Evolutionary conservation across 345 rosid genomes (phyloP), one percentile per base, ranked within the genome.

Genomic region (Citrus reticulata): DNA sequence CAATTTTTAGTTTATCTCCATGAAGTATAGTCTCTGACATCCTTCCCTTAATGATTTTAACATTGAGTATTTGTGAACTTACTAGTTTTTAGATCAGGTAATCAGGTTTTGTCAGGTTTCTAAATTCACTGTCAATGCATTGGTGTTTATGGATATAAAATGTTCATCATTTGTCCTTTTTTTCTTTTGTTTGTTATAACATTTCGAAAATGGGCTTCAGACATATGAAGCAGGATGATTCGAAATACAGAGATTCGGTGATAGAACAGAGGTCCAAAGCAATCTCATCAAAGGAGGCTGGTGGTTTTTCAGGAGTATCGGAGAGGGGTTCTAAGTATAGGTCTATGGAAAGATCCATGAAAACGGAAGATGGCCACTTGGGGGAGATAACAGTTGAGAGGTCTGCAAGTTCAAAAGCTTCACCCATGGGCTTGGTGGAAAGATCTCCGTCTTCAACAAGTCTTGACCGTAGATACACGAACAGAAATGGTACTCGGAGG

Each of bases 381-480:
- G 91, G 83, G 59, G 99, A 94, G 79, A 82, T 87, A 78, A 83
- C 88, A 9, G 78, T 79, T 67, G 99, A 92, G 83, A 91, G 91
- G 86, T 84, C 97, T 58, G 80, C 93, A 29, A 78, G 87, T 78
- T 84, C 97, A 68, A 95, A 90, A 90, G 94, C 93, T 78, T 93
- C 93, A 19, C 95, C 97, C 8, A 71, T 90, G 86, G 85, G 86
- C 59, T 72, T 89, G 84, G 82, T 75, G 58, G 98, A 92, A 81
- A 90, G 93, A 78, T 93, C 99, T 83, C 94, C 97, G 69, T 92
- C 97, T 68, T 86, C 95, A 37, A 85, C 87, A 13, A 89, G 93
- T 88, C 74, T 89, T 81, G 99, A 96, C 35, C 94, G 94, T 78
- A 91, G 95, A 84, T 83, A 85, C 79, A 61, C 65, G 34, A 88